Conservation (phyloP, 345 rosid genomes). For the Anacardium occidentale region DNA sequence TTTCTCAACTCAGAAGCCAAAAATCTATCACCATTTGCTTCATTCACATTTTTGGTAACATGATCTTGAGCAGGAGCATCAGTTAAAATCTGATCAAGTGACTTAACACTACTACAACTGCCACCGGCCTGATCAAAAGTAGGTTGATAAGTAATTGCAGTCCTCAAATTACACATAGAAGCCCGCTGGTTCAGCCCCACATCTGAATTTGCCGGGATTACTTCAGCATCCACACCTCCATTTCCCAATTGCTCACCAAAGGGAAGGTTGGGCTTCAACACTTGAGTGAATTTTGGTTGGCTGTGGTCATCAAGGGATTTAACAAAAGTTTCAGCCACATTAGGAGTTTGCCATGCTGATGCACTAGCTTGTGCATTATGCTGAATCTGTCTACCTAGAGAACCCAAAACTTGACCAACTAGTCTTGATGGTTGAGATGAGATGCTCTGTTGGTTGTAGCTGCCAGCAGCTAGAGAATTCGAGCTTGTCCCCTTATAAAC, state of each 20-base stretch:
- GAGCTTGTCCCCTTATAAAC: constrained; percentile 33
- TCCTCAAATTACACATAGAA: constrained; percentile 28
- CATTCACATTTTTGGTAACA: constrained; percentile 15
- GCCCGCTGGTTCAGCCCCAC: constrained; percentile 51
- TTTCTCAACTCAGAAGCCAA: constrained; percentile 18
- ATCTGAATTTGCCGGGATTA: constrained; percentile 42
- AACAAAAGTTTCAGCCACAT: constrained; percentile 12
- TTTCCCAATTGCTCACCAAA: constrained; percentile 23
- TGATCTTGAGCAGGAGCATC: constrained; percentile 26
- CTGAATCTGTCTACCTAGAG: constrained; percentile 24
- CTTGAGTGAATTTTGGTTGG: constrained; percentile 17
- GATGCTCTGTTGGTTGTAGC: constrained; percentile 45
- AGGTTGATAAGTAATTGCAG: constrained; percentile 26
- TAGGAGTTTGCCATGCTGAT: constrained; percentile 25
- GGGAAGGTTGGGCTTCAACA: constrained; percentile 19
- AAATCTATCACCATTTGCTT: constrained; percentile 12
- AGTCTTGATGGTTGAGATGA: constrained; percentile 32
- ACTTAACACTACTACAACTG: constrained; percentile 27
- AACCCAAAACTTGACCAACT: constrained; percentile 24
- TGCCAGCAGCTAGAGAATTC: constrained; percentile 28
- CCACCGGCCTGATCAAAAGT: constrained; percentile 12
- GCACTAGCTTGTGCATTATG: constrained; percentile 24
- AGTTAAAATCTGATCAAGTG: constrained; percentile 35
- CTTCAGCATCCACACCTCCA: constrained; percentile 45
- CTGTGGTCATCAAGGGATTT: constrained; percentile 14